Evolutionary conservation across 2,329 filamentous ascomycete genomes (phyloP).

Genomic region (Penicillium verrucosum): DNA sequence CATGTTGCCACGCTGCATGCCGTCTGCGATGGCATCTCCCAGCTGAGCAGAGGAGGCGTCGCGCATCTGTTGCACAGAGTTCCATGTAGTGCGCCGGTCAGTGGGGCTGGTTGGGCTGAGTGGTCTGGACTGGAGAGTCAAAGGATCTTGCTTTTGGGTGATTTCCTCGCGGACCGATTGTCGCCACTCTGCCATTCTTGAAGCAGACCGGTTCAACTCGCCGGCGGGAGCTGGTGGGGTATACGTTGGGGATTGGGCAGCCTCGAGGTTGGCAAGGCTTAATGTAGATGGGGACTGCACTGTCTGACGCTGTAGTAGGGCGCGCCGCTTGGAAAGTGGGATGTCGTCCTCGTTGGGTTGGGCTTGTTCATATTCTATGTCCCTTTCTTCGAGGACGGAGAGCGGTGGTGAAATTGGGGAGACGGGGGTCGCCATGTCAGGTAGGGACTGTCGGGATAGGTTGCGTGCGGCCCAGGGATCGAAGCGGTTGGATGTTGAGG

Average conservation of each 20-base stretch:
- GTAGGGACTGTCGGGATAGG: constrained; percentile 27
- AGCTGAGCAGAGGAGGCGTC: constrained; percentile 56
- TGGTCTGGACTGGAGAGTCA: constrained; percentile 28
- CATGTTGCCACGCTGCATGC: constrained; percentile 73
- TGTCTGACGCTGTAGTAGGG: constrained; percentile 57
- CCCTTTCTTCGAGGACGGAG: constrained; percentile 26
- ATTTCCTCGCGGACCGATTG: constrained; percentile 63
- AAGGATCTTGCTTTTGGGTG: constrained; percentile 34
- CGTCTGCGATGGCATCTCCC: constrained; percentile 65
- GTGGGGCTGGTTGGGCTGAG: constrained; percentile 37
- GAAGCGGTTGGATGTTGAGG: constrained; percentile 35
- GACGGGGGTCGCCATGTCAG: constrained; percentile 13
- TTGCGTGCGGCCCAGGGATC: constrained; percentile 32
- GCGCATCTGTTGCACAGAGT: constrained; percentile 58
- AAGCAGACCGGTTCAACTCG: constrained; percentile 39
- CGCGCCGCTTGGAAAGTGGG: constrained; percentile 65
- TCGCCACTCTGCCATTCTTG: constrained; percentile 65
- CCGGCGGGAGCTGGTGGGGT: constrained; percentile 10
- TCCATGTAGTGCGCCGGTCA: constrained; percentile 63
- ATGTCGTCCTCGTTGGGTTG: constrained; percentile 59
- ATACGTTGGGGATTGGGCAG: background rate
- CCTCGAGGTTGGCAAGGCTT: constrained; percentile 38
- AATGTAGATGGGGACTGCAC: constrained; percentile 50
- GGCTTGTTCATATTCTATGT: constrained; percentile 1
- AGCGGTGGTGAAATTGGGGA: constrained; percentile 18